These are phyloP conservation scores for Scortechinia acanthostroma DNA, from an alignment of 2,329 filamentous ascomycete species.

Conservation along the genomic window DNA sequence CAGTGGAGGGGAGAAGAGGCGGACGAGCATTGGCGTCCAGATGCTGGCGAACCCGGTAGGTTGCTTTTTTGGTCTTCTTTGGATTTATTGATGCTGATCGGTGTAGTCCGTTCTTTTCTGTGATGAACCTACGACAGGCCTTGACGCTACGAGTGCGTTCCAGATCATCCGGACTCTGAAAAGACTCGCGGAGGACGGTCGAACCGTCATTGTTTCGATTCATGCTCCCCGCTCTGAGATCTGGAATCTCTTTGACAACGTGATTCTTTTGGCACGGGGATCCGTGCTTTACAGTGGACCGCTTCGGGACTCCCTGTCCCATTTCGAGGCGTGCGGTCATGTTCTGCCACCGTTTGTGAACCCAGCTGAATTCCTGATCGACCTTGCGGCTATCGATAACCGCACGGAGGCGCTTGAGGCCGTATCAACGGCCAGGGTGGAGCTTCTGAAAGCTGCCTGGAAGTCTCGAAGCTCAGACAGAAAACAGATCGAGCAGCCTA, in stretches of 20 bases:
- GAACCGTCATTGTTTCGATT: constrained; percentile 69
- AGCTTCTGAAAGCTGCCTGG: constrained; percentile 57
- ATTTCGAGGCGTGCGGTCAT: constrained; percentile 56
- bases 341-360: constrained; percentile 67
- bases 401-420: constrained; percentile 60
- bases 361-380: constrained; percentile 70
- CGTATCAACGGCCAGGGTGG: constrained; percentile 48
- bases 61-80: too few relatives aligned
- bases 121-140: constrained; percentile 72
- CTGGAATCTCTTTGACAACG: constrained; percentile 69
- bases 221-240: constrained; percentile 76
- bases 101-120: constrained; percentile 68
- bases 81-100: too few relatives aligned
- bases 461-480: constrained; percentile 20
- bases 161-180: constrained; percentile 69
- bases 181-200: constrained; percentile 55
- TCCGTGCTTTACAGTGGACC: constrained; percentile 57
- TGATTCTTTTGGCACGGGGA: constrained; percentile 63
- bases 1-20: constrained; percentile 71
- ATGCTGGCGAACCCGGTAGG: constrained; percentile 72
- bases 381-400: constrained; percentile 69
- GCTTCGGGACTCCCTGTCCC: constrained; percentile 46
- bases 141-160: constrained; percentile 72
- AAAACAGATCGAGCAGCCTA: constrained; percentile 5
- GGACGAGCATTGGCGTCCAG: constrained; percentile 73